Evolutionary conservation across 768 basidiomycete species (phyloP), one percentile per base, ranked within the genome.

Genomic region (Trametes cubensis): DNA sequence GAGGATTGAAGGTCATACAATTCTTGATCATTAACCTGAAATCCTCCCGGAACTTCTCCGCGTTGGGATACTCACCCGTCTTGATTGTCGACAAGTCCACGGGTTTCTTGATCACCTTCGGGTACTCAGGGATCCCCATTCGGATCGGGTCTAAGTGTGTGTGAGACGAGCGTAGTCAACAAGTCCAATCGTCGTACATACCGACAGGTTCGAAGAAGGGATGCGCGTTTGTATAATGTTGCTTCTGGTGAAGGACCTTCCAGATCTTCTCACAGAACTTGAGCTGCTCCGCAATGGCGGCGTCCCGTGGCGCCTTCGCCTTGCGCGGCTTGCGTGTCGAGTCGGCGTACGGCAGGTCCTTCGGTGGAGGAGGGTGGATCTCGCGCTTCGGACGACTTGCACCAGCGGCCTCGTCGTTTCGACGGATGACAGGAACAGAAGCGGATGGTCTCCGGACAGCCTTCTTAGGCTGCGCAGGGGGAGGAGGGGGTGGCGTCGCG

Each of bases 131-230:
- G 49, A 98, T 82, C 38, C 88, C 83, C 66, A 95, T 80, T 69
- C 84, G 85, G 45, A 86, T 78, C 76, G 87, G 86, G 73, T 97
- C 95, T 95, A n/a, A 21, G 26, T 13, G 39, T 48, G n/a, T 1
- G n/a, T 1, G 28, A 28, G 28, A 1, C 15, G 23, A 53, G 21
- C 55, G 6, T 20, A 15, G n/a, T n/a, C n/a, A n/a, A n/a, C n/a
- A n/a, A n/a, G 56, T 58, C 59, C 38, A 58, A 56, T 55, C 10
- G 10, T 28, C 18, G 57, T 20, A 86, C 89, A 72, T 73, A 90
- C 94, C 94, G 67, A 99, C 95, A 61, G 97, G 95, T 72, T 93
- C 90, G 67, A 95, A 90, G 78, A 99, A 99, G 5, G 93, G 92
- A 71, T 81, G 80, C 0, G 92, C 94, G 60, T 87, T 77, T 39